A percentile compares a stretch with the other conserved stretches of the same genome.
phyloP scores from a whole-genome alignment of 345 rosid genomes.

The Populus davidiana region DNA sequence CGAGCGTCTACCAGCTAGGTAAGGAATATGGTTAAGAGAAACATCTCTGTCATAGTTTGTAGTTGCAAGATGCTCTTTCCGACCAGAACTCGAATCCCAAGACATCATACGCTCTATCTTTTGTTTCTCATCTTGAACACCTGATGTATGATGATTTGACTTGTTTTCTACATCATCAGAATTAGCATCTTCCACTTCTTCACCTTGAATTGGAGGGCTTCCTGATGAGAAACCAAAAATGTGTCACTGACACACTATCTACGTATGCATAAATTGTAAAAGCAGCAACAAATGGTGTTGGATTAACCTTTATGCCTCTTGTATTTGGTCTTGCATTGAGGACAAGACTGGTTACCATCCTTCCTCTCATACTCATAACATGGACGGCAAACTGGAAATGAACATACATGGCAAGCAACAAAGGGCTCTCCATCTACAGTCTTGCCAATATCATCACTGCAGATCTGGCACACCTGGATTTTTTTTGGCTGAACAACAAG shows the following conservation, averaged over 20 bases:
- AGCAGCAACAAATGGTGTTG: background rate
- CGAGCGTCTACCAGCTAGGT: conserved; percentile 28
- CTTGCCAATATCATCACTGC: conserved; percentile 31
- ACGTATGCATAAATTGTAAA: background rate
- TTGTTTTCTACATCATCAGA: conserved; percentile 5
- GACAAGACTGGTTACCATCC: conserved; percentile 43
- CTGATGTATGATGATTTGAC: conserved; percentile 5
- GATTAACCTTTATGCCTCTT: conserved; percentile 35
- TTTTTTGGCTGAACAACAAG: conserved; percentile 9
- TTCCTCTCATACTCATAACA: conserved; percentile 45
- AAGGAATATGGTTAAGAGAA: conserved; percentile 34
- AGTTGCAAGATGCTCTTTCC: conserved; percentile 22
- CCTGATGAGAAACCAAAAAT: conserved; percentile 15
- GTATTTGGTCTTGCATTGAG: conserved; percentile 44
- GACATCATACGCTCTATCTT: conserved; percentile 26
- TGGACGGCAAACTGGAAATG: conserved; percentile 43
- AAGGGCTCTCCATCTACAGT: conserved; percentile 33
- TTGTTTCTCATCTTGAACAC: conserved; percentile 13
- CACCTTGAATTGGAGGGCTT: conserved; percentile 21
- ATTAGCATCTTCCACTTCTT: conserved; percentile 18
- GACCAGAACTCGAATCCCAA: conserved; percentile 24
- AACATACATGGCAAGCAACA: conserved; percentile 41
- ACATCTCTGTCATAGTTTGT: conserved; percentile 29
- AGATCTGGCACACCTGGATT: conserved; percentile 35
- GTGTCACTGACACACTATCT: no score